Evolutionary conservation across 2,329 filamentous ascomycete species (phyloP).

Genomic region (Trichoderma oligosporum): DNA sequence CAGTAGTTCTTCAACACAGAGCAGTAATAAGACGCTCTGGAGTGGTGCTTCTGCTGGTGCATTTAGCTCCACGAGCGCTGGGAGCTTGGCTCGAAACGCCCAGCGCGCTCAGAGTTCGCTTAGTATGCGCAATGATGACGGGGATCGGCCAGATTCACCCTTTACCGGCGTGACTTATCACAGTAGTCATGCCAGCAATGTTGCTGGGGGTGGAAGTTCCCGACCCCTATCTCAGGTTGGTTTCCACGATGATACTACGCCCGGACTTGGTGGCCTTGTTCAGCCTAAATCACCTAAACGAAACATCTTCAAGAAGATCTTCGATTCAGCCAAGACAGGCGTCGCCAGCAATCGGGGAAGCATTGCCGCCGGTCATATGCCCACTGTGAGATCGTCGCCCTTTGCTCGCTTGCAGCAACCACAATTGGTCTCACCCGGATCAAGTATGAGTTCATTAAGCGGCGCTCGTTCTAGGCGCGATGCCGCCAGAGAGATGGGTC

Average conservation of each 20-base stretch:
- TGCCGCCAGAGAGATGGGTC: slow-evolving; percentile 66
- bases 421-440: slow-evolving; percentile 46
- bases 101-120: slow-evolving; percentile 62
- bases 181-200: slow-evolving; percentile 71
- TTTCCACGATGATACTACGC: slow-evolving; percentile 61
- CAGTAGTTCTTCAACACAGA: slow-evolving; percentile 70
- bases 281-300: slow-evolving; percentile 75
- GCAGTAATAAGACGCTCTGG: slow-evolving; percentile 84
- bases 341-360: slow-evolving; percentile 85
- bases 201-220: slow-evolving; percentile 32
- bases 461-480: slow-evolving; percentile 42
- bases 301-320: slow-evolving; percentile 92
- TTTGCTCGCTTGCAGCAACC: slow-evolving; percentile 41
- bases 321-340: slow-evolving; percentile 89
- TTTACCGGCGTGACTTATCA: slow-evolving; percentile 85
- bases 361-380: slow-evolving; percentile 56
- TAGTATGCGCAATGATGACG: slow-evolving; percentile 54
- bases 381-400: slow-evolving; percentile 44
- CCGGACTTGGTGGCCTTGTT: slow-evolving; percentile 73
- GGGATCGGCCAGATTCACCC: slow-evolving; percentile 57
- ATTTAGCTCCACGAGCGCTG: slow-evolving; percentile 92
- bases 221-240: slow-evolving; percentile 64
- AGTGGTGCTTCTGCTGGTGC: slow-evolving; percentile 86
- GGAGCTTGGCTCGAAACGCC: slow-evolving; percentile 80
- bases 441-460: slow-evolving; percentile 35